A percentile compares a stretch with the other conserved stretches of the same genome.
Conservation (phyloP, 2,329 filamentous ascomycete genomes). For the Aspergillus arachidicola region DNA sequence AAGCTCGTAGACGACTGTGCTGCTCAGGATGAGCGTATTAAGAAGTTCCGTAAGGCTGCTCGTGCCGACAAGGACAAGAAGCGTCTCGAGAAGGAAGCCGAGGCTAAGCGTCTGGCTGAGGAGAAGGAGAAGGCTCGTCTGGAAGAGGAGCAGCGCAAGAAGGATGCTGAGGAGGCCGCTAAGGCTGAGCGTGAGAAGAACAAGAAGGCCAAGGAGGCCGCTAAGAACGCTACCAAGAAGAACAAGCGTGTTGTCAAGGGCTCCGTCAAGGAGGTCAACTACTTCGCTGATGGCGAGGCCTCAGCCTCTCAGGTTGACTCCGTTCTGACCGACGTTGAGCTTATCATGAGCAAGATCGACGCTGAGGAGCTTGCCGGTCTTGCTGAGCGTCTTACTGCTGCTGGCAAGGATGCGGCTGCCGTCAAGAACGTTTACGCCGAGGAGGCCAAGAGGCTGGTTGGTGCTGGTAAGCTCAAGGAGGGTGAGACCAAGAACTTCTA, state of each 20-base stretch:
- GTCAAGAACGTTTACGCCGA: conserved; percentile 82
- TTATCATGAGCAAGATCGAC: conserved; percentile 84
- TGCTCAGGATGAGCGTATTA: conserved; percentile 89
- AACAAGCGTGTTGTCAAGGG: conserved; percentile 97
- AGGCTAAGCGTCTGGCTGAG: conserved; percentile 82
- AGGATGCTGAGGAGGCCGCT: conserved; percentile 82
- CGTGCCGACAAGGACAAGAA: conserved; percentile 97
- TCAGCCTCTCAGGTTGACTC: conserved; percentile 77
- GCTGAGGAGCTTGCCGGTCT: conserved; percentile 85
- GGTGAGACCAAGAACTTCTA: conserved; percentile 69
- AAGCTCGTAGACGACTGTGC: conserved; percentile 86
- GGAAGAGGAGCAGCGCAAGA: conserved; percentile 76
- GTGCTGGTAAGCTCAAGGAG: conserved; percentile 82
- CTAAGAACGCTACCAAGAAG: conserved; percentile 99
- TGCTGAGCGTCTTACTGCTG: conserved; percentile 75
- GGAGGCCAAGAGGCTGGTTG: conserved; percentile 77
- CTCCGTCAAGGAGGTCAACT: conserved; percentile 96
- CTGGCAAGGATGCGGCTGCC: conserved; percentile 75
- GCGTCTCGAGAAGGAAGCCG: conserved; percentile 84
- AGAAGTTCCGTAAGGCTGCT: conserved; percentile 91
- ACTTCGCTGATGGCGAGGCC: conserved; percentile 76
- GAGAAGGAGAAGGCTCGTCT: conserved; percentile 82
- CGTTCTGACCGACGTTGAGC: conserved; percentile 82
- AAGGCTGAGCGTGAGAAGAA: conserved; percentile 79
- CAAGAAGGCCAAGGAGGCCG: conserved; percentile 98